Conservation (phyloP, 192 early-diverging fungal species). For the Jimgerdemannia lactiflua region DNA sequence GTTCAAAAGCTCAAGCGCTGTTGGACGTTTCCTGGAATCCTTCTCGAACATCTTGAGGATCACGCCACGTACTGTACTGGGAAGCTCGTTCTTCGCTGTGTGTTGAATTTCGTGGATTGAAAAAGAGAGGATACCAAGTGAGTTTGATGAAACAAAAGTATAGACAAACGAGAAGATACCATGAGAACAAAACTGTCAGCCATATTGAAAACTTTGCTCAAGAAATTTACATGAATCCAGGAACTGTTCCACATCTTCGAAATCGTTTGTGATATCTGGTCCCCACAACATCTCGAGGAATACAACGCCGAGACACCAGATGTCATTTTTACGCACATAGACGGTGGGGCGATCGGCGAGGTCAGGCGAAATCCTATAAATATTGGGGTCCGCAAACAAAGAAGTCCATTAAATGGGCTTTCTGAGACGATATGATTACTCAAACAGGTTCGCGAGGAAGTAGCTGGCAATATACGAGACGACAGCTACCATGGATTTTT, state of each 20-base stretch:
- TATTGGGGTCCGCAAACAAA: constrained; percentile 22
- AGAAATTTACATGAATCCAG: constrained; percentile 45
- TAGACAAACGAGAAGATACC: neutral
- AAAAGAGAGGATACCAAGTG: too few relatives aligned
- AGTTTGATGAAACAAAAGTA: too few relatives aligned
- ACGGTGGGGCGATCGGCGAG: constrained; percentile 55
- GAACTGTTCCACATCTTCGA: constrained; percentile 48
- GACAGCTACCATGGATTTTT: too few relatives aligned
- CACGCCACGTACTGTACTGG: constrained; percentile 43
- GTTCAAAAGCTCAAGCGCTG: constrained; percentile 70
- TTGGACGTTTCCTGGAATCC: constrained; percentile 71
- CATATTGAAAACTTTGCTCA: neutral
- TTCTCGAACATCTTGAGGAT: constrained; percentile 56
- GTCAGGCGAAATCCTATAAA: constrained; percentile 53
- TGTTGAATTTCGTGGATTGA: neutral
- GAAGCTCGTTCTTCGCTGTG: constrained; percentile 43
- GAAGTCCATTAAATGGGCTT: constrained; percentile 30
- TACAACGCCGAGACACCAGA: constrained; percentile 67
- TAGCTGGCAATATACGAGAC: too few relatives aligned
- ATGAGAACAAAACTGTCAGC: neutral
- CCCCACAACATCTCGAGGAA: constrained; percentile 74
- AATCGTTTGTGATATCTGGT: constrained; percentile 46
- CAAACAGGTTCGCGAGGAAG: too few relatives aligned
- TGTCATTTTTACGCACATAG: constrained; percentile 69
- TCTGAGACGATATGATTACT: too few relatives aligned